Percentiles rank a stretch among this genome's conserved stretches.
These are phyloP conservation scores for Backusella macrospora DNA, from an alignment of 192 early-diverging fungal genomes.

Conservation along the genomic window DNA sequence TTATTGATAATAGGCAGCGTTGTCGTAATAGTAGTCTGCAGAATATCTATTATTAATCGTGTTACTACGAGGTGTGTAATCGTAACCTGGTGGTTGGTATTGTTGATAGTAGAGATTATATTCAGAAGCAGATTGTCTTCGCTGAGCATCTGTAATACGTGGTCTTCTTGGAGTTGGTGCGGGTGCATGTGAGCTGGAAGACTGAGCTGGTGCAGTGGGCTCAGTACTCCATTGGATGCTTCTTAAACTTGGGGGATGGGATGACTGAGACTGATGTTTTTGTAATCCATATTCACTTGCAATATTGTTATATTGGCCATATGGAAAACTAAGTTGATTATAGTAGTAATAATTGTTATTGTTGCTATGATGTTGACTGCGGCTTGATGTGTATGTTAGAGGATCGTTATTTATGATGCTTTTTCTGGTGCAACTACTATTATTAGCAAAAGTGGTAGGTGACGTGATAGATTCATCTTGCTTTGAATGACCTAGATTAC, in stretches of 20 bases:
- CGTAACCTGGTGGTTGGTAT: not conserved
- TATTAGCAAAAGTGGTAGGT: too few species aligned
- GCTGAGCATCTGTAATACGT: slow-evolving; percentile 5
- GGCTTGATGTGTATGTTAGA: not conserved
- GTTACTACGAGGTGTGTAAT: not conserved
- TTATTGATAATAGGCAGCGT: slow-evolving; percentile 7
- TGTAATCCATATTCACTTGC: slow-evolving; percentile 10
- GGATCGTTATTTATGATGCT: not conserved
- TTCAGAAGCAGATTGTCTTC: slow-evolving; percentile 20
- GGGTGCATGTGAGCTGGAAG: not conserved
- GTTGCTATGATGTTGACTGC: not conserved
- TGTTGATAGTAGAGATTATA: slow-evolving; percentile 8
- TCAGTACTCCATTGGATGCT: slow-evolving; percentile 20
- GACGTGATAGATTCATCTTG: not conserved
- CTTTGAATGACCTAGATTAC: slow-evolving; percentile 9
- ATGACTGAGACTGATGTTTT: slow-evolving; percentile 9
- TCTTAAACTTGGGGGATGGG: slow-evolving; percentile 8
- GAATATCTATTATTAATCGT: not conserved
- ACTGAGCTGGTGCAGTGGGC: not conserved
- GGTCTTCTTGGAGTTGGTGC: slow-evolving; percentile 13
- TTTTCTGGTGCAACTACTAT: not conserved
- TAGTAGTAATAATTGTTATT: not conserved
- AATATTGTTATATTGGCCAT: not conserved
- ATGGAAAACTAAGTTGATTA: slow-evolving; percentile 11
- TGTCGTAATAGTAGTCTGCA: not conserved